These are phyloP conservation scores for Pleurotus tuber-regium DNA, from an alignment of 768 basidiomycete species.

Conservation along the genomic window DNA sequence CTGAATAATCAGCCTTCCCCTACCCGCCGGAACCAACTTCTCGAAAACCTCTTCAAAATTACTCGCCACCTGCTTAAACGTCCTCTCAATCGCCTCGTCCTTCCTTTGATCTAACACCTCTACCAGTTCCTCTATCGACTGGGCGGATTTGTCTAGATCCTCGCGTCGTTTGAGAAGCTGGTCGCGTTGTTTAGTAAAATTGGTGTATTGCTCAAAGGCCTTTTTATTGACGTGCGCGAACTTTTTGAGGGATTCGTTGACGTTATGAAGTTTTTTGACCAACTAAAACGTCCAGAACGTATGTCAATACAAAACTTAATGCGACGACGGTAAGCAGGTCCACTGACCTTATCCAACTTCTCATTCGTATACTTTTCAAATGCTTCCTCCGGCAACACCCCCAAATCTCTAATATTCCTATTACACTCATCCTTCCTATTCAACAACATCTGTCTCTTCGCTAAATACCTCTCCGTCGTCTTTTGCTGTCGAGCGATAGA, in stretches of 20 bases:
- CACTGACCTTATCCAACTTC: slow-evolving; percentile 79
- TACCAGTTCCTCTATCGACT: slow-evolving; percentile 90
- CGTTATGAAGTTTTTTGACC: slow-evolving; percentile 86
- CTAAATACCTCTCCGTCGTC: slow-evolving; percentile 90
- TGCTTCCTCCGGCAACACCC: slow-evolving; percentile 95
- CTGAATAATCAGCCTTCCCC: slow-evolving; percentile 91
- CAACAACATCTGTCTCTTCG: slow-evolving; percentile 84
- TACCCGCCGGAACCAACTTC: slow-evolving; percentile 90
- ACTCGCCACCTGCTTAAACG: slow-evolving; percentile 96
- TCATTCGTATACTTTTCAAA: slow-evolving; percentile 92
- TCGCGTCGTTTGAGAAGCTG: slow-evolving; percentile 82
- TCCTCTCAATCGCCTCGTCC: slow-evolving; percentile 97
- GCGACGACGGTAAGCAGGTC: not conserved
- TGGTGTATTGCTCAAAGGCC: slow-evolving; percentile 97
- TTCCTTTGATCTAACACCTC: slow-evolving; percentile 94
- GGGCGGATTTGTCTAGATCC: slow-evolving; percentile 87
- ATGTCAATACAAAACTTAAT: not conserved
- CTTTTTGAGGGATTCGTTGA: slow-evolving; percentile 92
- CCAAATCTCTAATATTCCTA: slow-evolving; percentile 92
- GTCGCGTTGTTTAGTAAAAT: slow-evolving; percentile 97
- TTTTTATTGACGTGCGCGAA: slow-evolving; percentile 99
- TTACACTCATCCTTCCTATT: slow-evolving; percentile 92
- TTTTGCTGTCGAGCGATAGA: slow-evolving; percentile 91
- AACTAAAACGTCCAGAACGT: slow-evolving; percentile 47
- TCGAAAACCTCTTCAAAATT: slow-evolving; percentile 98